These are phyloP conservation scores for Ogataea wickerhamii DNA, from an alignment of 805 yeast genomes.

Conservation along the genomic window DNA sequence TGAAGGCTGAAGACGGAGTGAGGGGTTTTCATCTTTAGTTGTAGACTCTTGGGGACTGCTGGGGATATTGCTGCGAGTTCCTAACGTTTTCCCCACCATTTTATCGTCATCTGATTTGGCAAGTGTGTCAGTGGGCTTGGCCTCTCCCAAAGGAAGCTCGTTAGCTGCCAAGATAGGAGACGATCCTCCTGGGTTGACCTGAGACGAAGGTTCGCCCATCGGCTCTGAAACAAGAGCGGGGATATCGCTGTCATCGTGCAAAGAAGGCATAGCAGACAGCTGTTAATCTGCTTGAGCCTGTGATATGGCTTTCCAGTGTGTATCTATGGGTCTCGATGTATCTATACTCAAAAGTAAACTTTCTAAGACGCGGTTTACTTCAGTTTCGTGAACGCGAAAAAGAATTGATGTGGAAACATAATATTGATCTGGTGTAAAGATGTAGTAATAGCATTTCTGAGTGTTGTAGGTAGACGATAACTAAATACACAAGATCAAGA, in stretches of 20 bases:
- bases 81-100: background rate
- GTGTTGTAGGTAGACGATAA: too few relatives aligned
- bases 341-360: too few relatives aligned
- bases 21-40: background rate
- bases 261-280: slow-evolving; percentile 14
- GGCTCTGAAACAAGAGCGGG: slow-evolving; percentile 3
- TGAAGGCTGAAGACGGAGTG: slow-evolving; percentile 33
- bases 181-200: slow-evolving; percentile 14
- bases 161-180: slow-evolving; percentile 10
- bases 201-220: slow-evolving; percentile 24
- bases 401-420: too few relatives aligned
- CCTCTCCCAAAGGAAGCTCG: slow-evolving; percentile 2
- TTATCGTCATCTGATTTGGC: slow-evolving; percentile 3
- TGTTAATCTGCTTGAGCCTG: too few relatives aligned
- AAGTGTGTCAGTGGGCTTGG: slow-evolving; percentile 3
- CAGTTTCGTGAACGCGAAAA: too few relatives aligned
- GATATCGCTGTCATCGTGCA: slow-evolving; percentile 5
- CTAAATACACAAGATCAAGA: too few relatives aligned
- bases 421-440: too few relatives aligned
- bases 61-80: background rate
- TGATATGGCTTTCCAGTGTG: too few relatives aligned
- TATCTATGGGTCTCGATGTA: too few relatives aligned
- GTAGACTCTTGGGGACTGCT: background rate
- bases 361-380: too few relatives aligned
- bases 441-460: too few relatives aligned